These are phyloP conservation scores for Ceratorhiza oryzae-sativae DNA, from an alignment of 1,284 basidiomycete genomes.

Conservation along the genomic window DNA sequence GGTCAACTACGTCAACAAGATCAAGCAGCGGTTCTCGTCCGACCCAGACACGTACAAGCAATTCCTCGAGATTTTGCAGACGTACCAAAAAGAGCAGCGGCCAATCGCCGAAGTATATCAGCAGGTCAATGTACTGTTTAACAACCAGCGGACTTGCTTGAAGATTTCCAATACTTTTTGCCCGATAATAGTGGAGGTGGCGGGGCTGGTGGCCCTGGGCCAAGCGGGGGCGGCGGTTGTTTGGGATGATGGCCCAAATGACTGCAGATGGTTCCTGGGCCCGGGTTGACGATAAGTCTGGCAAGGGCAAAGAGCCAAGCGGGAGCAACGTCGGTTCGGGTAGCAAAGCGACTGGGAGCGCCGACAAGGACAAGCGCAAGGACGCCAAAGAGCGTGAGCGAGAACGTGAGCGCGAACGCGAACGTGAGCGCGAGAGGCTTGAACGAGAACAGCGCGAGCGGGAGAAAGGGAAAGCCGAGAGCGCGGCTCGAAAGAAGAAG, in stretches of 20 bases:
- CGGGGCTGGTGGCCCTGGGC: conserved; percentile 45
- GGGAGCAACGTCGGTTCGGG: conserved; percentile 45
- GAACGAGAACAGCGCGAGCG: conserved; percentile 36
- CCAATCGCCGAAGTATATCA: conserved; percentile 91
- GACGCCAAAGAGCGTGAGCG: conserved; percentile 46
- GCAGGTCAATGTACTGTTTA: conserved; percentile 93
- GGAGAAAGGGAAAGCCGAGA: conserved; percentile 38
- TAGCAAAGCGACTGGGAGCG: conserved; percentile 31
- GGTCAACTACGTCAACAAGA: conserved; percentile 98
- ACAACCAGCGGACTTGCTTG: conserved; percentile 91
- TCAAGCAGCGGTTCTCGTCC: conserved; percentile 92
- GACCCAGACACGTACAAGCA: conserved; percentile 97
- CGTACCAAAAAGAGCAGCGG: conserved; percentile 94
- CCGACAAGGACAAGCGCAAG: conserved; percentile 44
- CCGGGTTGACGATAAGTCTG: conserved; percentile 38
- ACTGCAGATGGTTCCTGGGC: conserved; percentile 44
- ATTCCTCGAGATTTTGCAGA: conserved; percentile 97
- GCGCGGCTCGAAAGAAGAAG: conserved; percentile 45
- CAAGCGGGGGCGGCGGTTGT: conserved; percentile 48
- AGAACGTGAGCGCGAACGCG: conserved; percentile 69
- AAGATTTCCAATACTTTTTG: conserved; percentile 96
- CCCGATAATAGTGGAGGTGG: conserved; percentile 64
- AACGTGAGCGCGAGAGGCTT: conserved; percentile 60
- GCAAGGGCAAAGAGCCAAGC: conserved; percentile 46
- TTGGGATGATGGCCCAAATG: conserved; percentile 52